Evolutionary conservation across 257 asterid species (phyloP), one percentile per base, ranked within the genome.

Genomic region (Phtheirospermum japonicum): DNA sequence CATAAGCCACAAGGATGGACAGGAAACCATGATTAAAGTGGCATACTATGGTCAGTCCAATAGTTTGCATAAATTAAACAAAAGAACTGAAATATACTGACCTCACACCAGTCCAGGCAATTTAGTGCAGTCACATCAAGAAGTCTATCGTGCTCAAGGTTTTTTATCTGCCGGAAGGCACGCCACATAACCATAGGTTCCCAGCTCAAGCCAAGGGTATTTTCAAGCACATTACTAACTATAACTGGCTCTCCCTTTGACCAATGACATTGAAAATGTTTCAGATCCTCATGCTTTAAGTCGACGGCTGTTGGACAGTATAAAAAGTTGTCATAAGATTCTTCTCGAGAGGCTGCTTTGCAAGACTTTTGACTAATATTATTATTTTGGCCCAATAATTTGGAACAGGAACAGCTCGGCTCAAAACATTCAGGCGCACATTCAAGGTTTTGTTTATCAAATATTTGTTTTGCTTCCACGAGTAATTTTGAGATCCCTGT

Each of bases 181-280:
- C 96, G 85, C 89, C 87, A 81, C 94, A 88, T 88, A 49, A 88
- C 94, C 94, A 83, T 83, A 6, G 96, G 96, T 40, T 88, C 94
- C 96, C 96, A 85, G 72, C 96, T 88, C 79, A 85, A 63, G 43
- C 91, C 96, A 36, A 55, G 68, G 11, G 88, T 82, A 9, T 74
- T 80, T 39, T 63, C 85, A 48, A 81, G 87, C 66, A 83, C 86
- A 58, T 81, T 64, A 56, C 79, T 76, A 16, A 83, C 94, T 33
- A 88, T 69, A n/a, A 85, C 79, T 1, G 94, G 96, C 62, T 88
- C 86, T 1, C 91, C 87, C 72, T 65, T 81, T 19, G 54, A 45
- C 94, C 90, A 83, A 67, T 85, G 94, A 63, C 63, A 57, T 52
- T 69, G 84, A 59, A 88, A 85, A 74, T 88, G 89, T 67, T 69